Percentiles rank a stretch among this genome's conserved stretches.
These are phyloP conservation scores for Davidsoniella virescens DNA, from an alignment of 2,329 filamentous ascomycete genomes.

Conservation along the genomic window DNA sequence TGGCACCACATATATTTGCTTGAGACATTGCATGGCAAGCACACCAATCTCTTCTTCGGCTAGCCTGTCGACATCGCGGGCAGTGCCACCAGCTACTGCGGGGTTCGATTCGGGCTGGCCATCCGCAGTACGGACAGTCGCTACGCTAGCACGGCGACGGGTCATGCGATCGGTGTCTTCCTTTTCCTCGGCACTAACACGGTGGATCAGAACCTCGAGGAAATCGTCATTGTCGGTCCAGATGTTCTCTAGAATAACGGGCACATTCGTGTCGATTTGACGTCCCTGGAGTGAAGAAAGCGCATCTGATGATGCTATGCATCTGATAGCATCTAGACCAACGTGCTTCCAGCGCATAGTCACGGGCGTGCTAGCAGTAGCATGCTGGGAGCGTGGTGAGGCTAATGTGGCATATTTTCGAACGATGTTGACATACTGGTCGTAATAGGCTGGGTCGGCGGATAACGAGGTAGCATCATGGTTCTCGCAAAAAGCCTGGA, in stretches of 20 bases:
- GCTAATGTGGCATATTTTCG: constrained; percentile 65
- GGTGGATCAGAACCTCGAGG: constrained; percentile 50
- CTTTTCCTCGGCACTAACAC: constrained; percentile 52
- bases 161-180: constrained; percentile 45
- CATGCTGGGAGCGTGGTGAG: constrained; percentile 41
- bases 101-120: constrained; percentile 46
- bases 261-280: constrained; percentile 64
- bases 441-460: constrained; percentile 69
- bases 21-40: constrained; percentile 70
- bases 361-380: constrained; percentile 50
- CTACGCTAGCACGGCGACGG: constrained; percentile 59
- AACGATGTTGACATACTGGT: constrained; percentile 70
- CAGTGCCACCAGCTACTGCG: constrained; percentile 61
- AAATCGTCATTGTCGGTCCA: constrained; percentile 59
- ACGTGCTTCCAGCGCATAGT: constrained; percentile 62
- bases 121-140: constrained; percentile 58
- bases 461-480: constrained; percentile 75
- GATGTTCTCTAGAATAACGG: constrained; percentile 73
- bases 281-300: constrained; percentile 58
- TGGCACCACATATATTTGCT: constrained; percentile 69
- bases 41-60: constrained; percentile 80
- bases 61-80: constrained; percentile 73
- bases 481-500: constrained; percentile 74
- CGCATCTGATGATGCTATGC: constrained; percentile 63
- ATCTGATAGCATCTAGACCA: constrained; percentile 63